Base-by-base conservation (phyloP, 352 stramenopile genomes). In the Pythium myriotylum region DNA sequence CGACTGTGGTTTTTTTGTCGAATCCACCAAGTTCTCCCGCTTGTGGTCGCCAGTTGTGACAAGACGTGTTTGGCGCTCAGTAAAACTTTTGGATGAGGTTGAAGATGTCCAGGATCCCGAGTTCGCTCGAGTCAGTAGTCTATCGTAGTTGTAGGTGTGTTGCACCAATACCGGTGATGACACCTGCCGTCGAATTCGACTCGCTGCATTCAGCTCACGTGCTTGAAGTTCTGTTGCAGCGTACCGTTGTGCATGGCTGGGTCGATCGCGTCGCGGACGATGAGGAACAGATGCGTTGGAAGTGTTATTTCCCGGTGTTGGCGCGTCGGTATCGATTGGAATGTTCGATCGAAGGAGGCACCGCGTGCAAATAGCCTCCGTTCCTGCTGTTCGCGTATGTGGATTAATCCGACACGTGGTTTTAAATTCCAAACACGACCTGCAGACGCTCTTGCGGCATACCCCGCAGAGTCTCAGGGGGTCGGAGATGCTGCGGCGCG, bases 91-190 rank as follows among this genome's bases (percentile, higher is more conserved):
- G 8, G n/a, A 54, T 6, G 55, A 62, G 9, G 42, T 39, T 14
- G 37, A 53, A 1, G 55, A 62, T 20, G 32, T 55, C 4, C 17
- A 51, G 1, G 58, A 65, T 1, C 58, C 40, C 26, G 46, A 41
- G 19, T 29, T 65, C 7, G 45, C 41, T 16, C 50, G 48, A 16
- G 52, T 58, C 4, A 84, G 67, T 0, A 84, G 45, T 19, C 49
- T 68, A 19, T 81, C 76, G 60, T 84, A 84, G 45, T 84, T 84
- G 42, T 74, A 77, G 3, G 49, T n/a, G 20, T 48, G 58, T 22
- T 24, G 29, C 29, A 35, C 29, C 5, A 35, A 35, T 10, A 10
- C 10, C 29, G 27, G 46, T 13, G 37, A 56, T 33, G 29, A 45
- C 47, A 20, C 12, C 4, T 40, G 29, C n/a, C 32, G 29, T 12